Conservation (phyloP, 495 filamentous ascomycete genomes). For the Aspergillus baeticus region DNA sequence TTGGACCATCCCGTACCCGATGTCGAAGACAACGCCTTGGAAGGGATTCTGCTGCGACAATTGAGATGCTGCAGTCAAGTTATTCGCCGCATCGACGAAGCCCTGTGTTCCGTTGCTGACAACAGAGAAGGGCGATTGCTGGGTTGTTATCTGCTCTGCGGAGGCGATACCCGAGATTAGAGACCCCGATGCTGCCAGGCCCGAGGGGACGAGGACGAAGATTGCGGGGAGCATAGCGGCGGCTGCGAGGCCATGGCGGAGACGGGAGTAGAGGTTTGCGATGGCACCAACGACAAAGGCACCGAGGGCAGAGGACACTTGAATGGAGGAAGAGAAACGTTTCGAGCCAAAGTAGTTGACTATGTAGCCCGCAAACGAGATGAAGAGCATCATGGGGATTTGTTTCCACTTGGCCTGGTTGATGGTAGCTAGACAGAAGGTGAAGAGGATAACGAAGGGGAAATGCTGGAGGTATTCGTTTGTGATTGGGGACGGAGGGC, state of each 20-base stretch:
- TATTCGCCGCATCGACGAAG: conserved; percentile 45
- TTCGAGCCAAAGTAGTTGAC: conserved; percentile 78
- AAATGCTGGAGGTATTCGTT: conserved; percentile 52
- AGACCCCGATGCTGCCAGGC: conserved; percentile 79
- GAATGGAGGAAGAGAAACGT: conserved; percentile 72
- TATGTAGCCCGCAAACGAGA: conserved; percentile 82
- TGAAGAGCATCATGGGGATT: conserved; percentile 79
- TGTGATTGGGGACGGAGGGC: conserved; percentile 52
- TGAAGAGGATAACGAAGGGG: conserved; percentile 79
- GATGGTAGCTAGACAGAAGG: conserved; percentile 76
- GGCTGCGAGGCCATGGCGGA: conserved; percentile 82
- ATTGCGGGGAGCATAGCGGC: conserved; percentile 90
- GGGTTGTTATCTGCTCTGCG: conserved; percentile 72
- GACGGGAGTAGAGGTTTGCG: conserved; percentile 82
- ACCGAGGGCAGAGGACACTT: conserved; percentile 77
- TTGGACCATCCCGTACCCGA: conserved; percentile 85
- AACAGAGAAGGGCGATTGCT: conserved; percentile 43
- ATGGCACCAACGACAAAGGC: conserved; percentile 83
- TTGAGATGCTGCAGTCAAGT: conserved; percentile 17
- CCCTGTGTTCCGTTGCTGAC: conserved; percentile 50
- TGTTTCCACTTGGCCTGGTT: conserved; percentile 92
- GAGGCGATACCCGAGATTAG: conserved; percentile 81
- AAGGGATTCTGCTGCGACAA: conserved; percentile 20
- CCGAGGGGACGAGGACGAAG: conserved; percentile 91
- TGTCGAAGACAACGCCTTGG: conserved; percentile 69